Evolutionary conservation across 495 filamentous ascomycete genomes (phyloP).

Genomic region (Bryoglossum gracile): DNA sequence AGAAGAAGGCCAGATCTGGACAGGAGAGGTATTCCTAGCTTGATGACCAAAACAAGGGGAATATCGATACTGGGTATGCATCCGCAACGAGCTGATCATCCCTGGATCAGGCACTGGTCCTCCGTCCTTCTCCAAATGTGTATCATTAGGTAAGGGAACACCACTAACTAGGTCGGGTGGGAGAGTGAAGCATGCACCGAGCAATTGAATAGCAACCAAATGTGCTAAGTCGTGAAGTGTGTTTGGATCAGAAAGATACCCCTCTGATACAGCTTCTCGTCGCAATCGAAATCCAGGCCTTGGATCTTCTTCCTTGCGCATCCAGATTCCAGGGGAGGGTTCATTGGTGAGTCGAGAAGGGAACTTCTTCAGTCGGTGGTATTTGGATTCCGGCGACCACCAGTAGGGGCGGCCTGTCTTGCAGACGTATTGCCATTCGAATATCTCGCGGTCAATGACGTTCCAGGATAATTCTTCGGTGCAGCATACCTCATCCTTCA

Average conservation of each 20-base stretch:
- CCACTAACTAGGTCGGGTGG: conserved; percentile 12
- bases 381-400: conserved; percentile 21
- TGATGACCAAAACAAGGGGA: conserved; percentile 29
- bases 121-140: neutral
- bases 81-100: conserved; percentile 28
- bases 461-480: conserved; percentile 12
- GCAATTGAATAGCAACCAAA: conserved; percentile 26
- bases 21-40: conserved; percentile 25
- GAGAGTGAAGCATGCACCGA: conserved; percentile 27
- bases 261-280: conserved; percentile 19
- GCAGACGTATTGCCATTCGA: conserved; percentile 23
- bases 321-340: conserved; percentile 4
- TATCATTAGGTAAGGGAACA: conserved; percentile 1
- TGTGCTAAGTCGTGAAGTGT: conserved; percentile 18
- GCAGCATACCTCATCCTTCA: neutral
- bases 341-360: neutral
- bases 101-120: conserved; percentile 7
- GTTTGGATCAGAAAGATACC: conserved; percentile 8
- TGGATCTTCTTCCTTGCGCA: neutral
- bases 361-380: conserved; percentile 11
- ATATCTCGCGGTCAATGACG: conserved; percentile 22
- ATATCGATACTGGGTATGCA: conserved; percentile 27
- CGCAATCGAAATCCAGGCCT: neutral
- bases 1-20: conserved; percentile 11
- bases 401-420: conserved; percentile 22